Percentiles rank a stretch among this genome's conserved stretches.
Conservation (phyloP, 1,284 basidiomycete genomes). For the Ustilago hordei region DNA sequence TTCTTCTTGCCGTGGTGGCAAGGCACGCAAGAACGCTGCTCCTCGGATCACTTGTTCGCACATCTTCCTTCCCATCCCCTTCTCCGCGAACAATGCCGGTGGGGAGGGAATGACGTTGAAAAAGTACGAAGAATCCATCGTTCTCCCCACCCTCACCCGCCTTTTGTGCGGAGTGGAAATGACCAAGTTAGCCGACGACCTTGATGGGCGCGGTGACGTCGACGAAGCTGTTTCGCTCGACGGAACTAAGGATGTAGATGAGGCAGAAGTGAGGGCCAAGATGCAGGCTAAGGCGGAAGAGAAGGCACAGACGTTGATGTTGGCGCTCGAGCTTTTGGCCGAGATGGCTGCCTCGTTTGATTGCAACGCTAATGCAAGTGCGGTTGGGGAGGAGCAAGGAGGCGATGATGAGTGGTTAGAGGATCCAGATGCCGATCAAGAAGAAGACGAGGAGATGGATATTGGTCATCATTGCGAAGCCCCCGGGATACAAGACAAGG, state of each 20-base stretch:
- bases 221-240: constrained; percentile 21
- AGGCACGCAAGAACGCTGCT: constrained; percentile 21
- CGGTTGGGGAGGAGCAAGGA: constrained; percentile 14
- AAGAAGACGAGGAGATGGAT: constrained; percentile 26
- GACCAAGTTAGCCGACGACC: constrained; percentile 36
- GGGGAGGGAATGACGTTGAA: constrained; percentile 15
- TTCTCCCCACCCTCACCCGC: constrained; percentile 33
- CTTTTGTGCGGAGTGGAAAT: constrained; percentile 33
- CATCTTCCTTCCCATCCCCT: constrained; percentile 38
- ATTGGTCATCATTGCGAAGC: constrained; percentile 8
- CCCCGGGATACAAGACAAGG: neutral
- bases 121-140: constrained; percentile 31
- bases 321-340: constrained; percentile 62
- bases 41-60: constrained; percentile 22
- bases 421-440: constrained; percentile 32
- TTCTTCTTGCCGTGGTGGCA: neutral
- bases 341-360: constrained; percentile 56
- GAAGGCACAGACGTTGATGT: constrained; percentile 52
- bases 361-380: constrained; percentile 4
- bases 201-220: constrained; percentile 33
- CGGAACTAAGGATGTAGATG: constrained; percentile 19
- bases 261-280: constrained; percentile 27
- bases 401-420: constrained; percentile 38
- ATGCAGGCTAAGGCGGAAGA: constrained; percentile 52
- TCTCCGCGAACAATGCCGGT: neutral